Percentiles rank a stretch among this genome's conserved stretches.
Evolutionary conservation across 2,329 filamentous ascomycete species (phyloP).

Genomic region (Dactylonectria estremocensis): DNA sequence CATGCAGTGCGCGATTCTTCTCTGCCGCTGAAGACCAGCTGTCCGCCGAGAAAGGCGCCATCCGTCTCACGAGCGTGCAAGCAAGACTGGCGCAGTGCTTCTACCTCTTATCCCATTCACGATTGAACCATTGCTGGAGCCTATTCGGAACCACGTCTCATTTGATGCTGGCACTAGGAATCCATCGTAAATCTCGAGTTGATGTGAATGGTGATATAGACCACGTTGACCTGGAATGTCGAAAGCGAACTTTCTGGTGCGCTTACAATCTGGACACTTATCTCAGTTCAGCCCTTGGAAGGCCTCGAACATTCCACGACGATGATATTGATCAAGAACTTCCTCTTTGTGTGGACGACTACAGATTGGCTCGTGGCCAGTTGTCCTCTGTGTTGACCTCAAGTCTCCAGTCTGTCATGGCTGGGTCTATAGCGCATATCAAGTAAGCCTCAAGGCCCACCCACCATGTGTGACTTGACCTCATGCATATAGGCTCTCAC

Average conservation of each 20-base stretch:
- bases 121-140: constrained; percentile 63
- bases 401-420: constrained; percentile 46
- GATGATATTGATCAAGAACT: constrained; percentile 76
- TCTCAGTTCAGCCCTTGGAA: constrained; percentile 73
- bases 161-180: constrained; percentile 55
- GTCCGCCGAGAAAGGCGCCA: constrained; percentile 53
- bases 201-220: constrained; percentile 40
- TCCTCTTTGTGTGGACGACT: constrained; percentile 69
- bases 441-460: constrained; percentile 43
- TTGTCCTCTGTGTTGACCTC: neutral
- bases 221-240: constrained; percentile 57
- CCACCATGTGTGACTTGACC: neutral
- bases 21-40: constrained; percentile 55
- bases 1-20: constrained; percentile 49
- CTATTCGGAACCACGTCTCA: constrained; percentile 60
- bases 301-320: constrained; percentile 74
- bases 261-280: constrained; percentile 77
- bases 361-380: constrained; percentile 55
- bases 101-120: constrained; percentile 58
- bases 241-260: constrained; percentile 72
- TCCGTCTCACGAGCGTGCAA: constrained; percentile 56
- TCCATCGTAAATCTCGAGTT: constrained; percentile 53
- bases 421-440: constrained; percentile 53
- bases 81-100: constrained; percentile 57
- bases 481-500: constrained; percentile 44